Evolutionary conservation across 345 rosid genomes (phyloP).

Genomic region (Linum trigynum): DNA sequence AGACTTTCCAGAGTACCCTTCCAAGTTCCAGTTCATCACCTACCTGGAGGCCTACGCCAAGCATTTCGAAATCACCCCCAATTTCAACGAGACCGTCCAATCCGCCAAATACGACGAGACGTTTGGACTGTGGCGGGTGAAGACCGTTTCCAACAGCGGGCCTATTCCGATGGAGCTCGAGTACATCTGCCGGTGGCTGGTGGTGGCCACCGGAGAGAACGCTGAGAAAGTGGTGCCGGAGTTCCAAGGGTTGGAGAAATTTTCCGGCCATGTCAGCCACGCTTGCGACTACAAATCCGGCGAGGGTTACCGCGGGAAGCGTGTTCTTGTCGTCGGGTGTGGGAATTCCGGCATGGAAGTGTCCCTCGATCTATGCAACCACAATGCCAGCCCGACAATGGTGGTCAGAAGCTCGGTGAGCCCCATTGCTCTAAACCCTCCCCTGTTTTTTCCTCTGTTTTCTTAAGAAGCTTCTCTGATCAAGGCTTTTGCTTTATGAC

Average conservation of each 20-base stretch:
- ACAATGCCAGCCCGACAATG: background rate
- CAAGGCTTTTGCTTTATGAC: no score
- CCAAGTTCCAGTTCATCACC: background rate
- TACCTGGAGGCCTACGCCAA: background rate
- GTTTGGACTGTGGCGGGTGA: background rate
- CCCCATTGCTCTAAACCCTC: no score
- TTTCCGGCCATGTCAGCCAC: background rate
- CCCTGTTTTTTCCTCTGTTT: background rate
- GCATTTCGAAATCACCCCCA: background rate
- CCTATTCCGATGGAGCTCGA: background rate
- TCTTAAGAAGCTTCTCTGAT: no score
- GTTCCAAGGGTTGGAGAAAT: background rate
- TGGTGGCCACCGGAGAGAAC: constrained; percentile 7
- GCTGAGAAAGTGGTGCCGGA: constrained; percentile 1
- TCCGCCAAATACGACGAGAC: background rate
- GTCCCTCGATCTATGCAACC: constrained; percentile 1
- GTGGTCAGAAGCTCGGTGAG: background rate
- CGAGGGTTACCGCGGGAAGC: background rate
- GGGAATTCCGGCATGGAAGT: constrained; percentile 3
- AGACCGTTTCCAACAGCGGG: background rate
- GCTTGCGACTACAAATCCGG: constrained; percentile 5
- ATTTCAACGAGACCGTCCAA: constrained; percentile 1
- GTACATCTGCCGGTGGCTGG: constrained; percentile 6
- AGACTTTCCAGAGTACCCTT: background rate
- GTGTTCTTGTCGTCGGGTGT: background rate